A percentile compares a stretch with the other conserved stretches of the same genome.
These are phyloP conservation scores for Collybia mongolica DNA, from an alignment of 768 basidiomycete species.

Conservation along the genomic window DNA sequence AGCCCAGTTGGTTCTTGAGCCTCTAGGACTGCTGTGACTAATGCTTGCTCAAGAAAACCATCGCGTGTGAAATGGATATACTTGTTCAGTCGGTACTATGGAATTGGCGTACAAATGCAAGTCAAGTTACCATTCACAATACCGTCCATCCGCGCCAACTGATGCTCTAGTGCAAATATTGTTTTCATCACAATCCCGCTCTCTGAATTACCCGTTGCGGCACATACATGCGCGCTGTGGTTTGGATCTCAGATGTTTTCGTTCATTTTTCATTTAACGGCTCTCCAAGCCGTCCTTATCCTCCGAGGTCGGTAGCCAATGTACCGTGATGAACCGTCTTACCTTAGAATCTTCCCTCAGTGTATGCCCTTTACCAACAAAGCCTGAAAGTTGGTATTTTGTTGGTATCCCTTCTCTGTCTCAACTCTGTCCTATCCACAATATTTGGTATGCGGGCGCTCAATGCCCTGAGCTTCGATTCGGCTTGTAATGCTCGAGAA, in stretches of 20 bases:
- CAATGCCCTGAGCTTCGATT: neutral
- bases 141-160: neutral
- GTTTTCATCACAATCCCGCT: constrained; percentile 1
- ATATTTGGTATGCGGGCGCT: neutral
- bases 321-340: neutral
- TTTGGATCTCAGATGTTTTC: constrained; percentile 5
- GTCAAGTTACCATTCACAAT: neutral
- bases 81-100: constrained; percentile 11
- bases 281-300: constrained; percentile 10
- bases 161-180: neutral
- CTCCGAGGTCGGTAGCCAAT: constrained; percentile 6
- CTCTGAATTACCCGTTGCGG: neutral
- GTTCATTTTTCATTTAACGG: constrained; percentile 3
- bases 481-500: neutral
- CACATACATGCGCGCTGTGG: constrained; percentile 5
- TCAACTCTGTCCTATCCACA: neutral
- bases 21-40: neutral
- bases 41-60: neutral
- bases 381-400: constrained; percentile 4
- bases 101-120: constrained; percentile 5
- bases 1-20: neutral
- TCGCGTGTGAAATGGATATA: constrained; percentile 10
- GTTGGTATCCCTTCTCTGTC: neutral
- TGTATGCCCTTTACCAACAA: constrained; percentile 11
- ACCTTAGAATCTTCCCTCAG: neutral